Evolutionary conservation across 1,139 yeast genomes (phyloP).

Genomic region (Scheffersomyces illinoinensis): DNA sequence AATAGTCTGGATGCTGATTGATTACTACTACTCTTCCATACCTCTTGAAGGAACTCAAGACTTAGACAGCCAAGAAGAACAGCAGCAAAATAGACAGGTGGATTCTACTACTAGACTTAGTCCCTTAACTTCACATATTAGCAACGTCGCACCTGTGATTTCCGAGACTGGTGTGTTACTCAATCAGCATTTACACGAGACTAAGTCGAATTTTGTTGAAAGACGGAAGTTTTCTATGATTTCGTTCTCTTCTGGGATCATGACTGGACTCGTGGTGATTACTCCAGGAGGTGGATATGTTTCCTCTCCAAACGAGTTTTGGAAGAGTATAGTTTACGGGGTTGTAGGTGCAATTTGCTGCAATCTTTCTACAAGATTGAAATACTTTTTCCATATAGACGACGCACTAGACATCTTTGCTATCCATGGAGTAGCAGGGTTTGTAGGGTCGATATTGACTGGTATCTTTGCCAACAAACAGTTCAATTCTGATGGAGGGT

Average conservation of each 20-base stretch:
- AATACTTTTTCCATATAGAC: slow-evolving; percentile 40
- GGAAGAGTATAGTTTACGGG: slow-evolving; percentile 47
- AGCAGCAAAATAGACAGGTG: not conserved
- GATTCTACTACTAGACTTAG: not conserved
- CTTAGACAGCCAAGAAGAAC: slow-evolving; percentile 1
- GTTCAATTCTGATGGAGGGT: slow-evolving; percentile 45
- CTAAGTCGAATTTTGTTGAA: slow-evolving; percentile 18
- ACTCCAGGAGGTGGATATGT: slow-evolving; percentile 51
- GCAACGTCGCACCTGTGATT: slow-evolving; percentile 3
- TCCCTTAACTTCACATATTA: not conserved
- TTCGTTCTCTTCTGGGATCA: slow-evolving; percentile 44
- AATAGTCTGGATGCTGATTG: slow-evolving; percentile 39
- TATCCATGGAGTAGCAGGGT: slow-evolving; percentile 47
- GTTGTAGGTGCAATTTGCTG: slow-evolving; percentile 37
- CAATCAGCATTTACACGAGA: slow-evolving; percentile 21
- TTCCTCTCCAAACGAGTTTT: slow-evolving; percentile 36
- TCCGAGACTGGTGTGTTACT: slow-evolving; percentile 22
- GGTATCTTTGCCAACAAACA: slow-evolving; percentile 41
- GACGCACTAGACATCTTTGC: slow-evolving; percentile 51
- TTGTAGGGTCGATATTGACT: slow-evolving; percentile 42
- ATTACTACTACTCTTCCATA: slow-evolving; percentile 39
- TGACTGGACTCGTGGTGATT: slow-evolving; percentile 46
- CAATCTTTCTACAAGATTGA: slow-evolving; percentile 43
- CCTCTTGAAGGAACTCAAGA: slow-evolving; percentile 30
- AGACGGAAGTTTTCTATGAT: slow-evolving; percentile 39